Conservation (phyloP, 2,329 filamentous ascomycete genomes). For the Arthroderma sp. region DNA sequence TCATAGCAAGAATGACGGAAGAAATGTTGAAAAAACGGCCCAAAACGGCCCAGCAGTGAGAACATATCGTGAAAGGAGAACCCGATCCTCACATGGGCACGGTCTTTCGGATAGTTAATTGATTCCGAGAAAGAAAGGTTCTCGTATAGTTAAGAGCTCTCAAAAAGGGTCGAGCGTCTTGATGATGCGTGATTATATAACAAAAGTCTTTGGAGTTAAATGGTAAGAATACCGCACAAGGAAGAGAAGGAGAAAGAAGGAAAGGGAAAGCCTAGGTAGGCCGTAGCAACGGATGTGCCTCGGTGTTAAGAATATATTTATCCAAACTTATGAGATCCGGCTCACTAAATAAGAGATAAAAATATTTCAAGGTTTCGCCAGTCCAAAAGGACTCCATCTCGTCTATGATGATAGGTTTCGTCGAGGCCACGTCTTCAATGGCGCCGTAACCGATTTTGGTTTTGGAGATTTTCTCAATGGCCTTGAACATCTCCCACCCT, state of each 20-base stretch:
- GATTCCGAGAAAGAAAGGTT: background rate
- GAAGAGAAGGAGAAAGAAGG: no score
- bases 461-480: slow-evolving; percentile 54
- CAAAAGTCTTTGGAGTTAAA: background rate
- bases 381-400: slow-evolving; percentile 85
- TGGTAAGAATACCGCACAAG: background rate
- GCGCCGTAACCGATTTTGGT: slow-evolving; percentile 57
- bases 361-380: slow-evolving; percentile 85
- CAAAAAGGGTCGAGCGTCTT: background rate
- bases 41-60: background rate
- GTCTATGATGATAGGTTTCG: slow-evolving; percentile 29
- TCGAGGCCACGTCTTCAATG: slow-evolving; percentile 16
- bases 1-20: background rate
- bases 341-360: slow-evolving; percentile 67
- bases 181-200: background rate
- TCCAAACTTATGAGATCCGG: slow-evolving; percentile 55
- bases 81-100: background rate
- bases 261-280: slow-evolving; percentile 3
- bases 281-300: slow-evolving; percentile 41
- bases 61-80: background rate
- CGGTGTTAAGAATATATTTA: slow-evolving; percentile 52
- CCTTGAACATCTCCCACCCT: slow-evolving; percentile 75
- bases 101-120: background rate
- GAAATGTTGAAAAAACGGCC: background rate
- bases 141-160: background rate